phyloP scores from a whole-genome alignment of 306 rosid species.

The Crataegus laevigata region DNA sequence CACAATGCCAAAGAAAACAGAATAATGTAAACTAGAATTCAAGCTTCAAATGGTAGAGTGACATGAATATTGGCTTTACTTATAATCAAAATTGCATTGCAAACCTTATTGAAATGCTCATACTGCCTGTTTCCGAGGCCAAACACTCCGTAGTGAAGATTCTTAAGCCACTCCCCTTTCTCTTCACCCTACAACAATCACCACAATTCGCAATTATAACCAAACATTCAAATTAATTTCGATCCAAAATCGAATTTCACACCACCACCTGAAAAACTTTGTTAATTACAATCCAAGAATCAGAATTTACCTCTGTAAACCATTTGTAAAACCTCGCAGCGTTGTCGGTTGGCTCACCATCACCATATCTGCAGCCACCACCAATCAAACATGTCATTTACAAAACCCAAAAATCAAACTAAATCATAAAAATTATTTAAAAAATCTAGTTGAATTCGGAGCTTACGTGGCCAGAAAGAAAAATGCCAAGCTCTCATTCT shows the following conservation, averaged over 20 bases:
- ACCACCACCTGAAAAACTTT: not conserved
- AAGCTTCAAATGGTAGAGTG: not conserved
- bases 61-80: not conserved
- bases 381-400: constrained; percentile 9
- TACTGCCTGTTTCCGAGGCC: constrained; percentile 98
- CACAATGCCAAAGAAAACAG: not conserved
- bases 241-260: not conserved
- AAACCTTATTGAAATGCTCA: constrained; percentile 96
- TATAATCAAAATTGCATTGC: constrained; percentile 3
- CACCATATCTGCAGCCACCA: constrained; percentile 74
- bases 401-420: not conserved
- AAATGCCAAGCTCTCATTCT: constrained; percentile 53
- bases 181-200: constrained; percentile 58
- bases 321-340: constrained; percentile 94
- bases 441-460: not conserved
- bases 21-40: not conserved
- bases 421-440: not conserved
- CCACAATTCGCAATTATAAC: not conserved
- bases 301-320: constrained; percentile 65
- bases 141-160: constrained; percentile 82
- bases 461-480: constrained; percentile 97
- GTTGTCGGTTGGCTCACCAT: constrained; percentile 98
- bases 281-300: not conserved
- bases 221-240: not conserved
- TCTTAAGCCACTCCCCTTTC: constrained; percentile 68